Conservation (phyloP, 2,329 filamentous ascomycete species). For the Dothidotthia symphoricarpi region DNA sequence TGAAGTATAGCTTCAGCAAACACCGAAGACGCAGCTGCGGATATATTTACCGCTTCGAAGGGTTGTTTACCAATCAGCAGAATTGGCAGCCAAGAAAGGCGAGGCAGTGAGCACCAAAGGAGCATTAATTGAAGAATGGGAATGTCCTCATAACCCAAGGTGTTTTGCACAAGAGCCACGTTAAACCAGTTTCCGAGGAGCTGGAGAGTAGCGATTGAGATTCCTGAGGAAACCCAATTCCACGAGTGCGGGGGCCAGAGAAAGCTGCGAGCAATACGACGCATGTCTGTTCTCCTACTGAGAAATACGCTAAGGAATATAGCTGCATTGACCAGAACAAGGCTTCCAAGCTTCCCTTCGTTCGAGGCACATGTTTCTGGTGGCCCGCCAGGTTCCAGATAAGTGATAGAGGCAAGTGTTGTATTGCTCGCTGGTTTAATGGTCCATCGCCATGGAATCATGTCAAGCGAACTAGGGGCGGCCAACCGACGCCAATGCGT, state of each 20-base stretch:
- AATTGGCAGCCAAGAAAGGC: slow-evolving; percentile 24
- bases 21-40: slow-evolving; percentile 15
- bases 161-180: slow-evolving; percentile 19
- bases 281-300: slow-evolving; percentile 2
- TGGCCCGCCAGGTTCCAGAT: neutral
- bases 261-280: slow-evolving; percentile 2
- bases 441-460: slow-evolving; percentile 38
- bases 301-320: slow-evolving; percentile 17
- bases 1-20: slow-evolving; percentile 30
- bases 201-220: slow-evolving; percentile 21
- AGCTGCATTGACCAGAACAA: slow-evolving; percentile 22
- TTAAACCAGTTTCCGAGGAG: slow-evolving; percentile 24
- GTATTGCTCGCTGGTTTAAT: slow-evolving; percentile 14
- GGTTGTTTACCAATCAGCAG: slow-evolving; percentile 13
- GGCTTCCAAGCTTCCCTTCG: slow-evolving; percentile 22
- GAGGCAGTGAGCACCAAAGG: slow-evolving; percentile 37
- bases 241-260: slow-evolving; percentile 1
- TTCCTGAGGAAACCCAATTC: slow-evolving; percentile 19
- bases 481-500: slow-evolving; percentile 29
- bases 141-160: slow-evolving; percentile 21
- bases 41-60: slow-evolving; percentile 11
- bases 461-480: slow-evolving; percentile 20
- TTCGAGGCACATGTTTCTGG: slow-evolving; percentile 19
- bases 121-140: slow-evolving; percentile 25
- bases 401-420: slow-evolving; percentile 1